Evolutionary conservation across 2,329 filamentous ascomycete species (phyloP).

Genomic region (Lachnellula suecica): DNA sequence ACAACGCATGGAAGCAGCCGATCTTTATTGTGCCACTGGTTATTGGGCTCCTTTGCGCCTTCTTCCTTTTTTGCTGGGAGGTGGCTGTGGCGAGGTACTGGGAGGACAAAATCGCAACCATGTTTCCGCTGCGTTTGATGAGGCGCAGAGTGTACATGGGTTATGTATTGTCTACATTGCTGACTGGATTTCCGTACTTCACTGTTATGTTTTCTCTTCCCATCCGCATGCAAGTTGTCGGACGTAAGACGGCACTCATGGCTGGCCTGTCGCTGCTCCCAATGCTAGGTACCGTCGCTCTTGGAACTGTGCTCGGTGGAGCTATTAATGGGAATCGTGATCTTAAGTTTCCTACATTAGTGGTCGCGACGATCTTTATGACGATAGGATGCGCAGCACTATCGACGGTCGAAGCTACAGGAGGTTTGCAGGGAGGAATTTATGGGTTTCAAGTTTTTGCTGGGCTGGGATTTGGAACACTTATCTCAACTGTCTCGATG

Average conservation of each 20-base stretch:
- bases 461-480: conserved; percentile 3
- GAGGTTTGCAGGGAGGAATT: neutral
- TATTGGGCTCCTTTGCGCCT: neutral
- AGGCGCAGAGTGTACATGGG: neutral
- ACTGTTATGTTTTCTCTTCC: conserved; percentile 4
- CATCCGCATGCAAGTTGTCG: conserved; percentile 6
- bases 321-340: neutral
- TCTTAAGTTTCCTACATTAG: neutral
- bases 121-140: neutral
- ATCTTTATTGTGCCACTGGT: neutral
- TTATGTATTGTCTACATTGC: neutral
- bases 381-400: neutral
- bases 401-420: neutral
- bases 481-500: neutral
- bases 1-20: neutral
- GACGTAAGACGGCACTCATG: neutral
- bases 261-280: conserved; percentile 4
- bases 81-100: neutral
- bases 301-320: neutral
- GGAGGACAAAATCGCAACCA: neutral
- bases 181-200: conserved; percentile 3
- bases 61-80: neutral
- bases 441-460: conserved; percentile 3
- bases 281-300: neutral
- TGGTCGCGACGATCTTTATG: neutral